Conservation (phyloP, 129 eudicot species). For the Escallonia herrerae region DNA sequence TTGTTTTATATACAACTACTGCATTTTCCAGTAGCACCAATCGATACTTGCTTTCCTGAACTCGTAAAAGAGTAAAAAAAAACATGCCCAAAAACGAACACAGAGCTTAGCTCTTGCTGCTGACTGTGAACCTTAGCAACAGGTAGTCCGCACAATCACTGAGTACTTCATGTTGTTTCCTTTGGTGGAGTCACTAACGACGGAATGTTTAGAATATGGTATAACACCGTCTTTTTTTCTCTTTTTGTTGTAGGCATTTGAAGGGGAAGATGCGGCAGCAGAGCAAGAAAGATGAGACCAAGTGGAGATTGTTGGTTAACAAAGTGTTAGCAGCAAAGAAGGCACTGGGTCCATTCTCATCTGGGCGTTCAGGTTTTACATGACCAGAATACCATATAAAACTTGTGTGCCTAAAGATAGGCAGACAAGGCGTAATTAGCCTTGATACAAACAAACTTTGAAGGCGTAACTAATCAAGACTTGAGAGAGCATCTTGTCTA, state of each 20-base stretch:
- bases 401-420: not conserved
- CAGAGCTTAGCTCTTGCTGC: no score
- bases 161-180: not conserved
- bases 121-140: no score
- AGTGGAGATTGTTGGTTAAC: constrained; percentile 52
- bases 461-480: no score
- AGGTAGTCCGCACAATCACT: no score
- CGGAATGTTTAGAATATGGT: not conserved
- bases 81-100: no score
- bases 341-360: constrained; percentile 21
- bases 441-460: not conserved
- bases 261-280: constrained; percentile 44
- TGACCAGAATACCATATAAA: constrained; percentile 1
- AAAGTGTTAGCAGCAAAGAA: constrained; percentile 51
- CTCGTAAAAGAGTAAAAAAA: no score
- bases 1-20: no score
- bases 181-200: not conserved
- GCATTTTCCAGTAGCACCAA: no score
- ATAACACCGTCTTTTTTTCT: not conserved
- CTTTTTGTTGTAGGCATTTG: constrained; percentile 39
- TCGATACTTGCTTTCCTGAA: no score
- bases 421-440: constrained; percentile 8
- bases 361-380: constrained; percentile 20
- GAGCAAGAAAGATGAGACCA: constrained; percentile 48
- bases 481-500: no score